These are phyloP conservation scores for Leavenworthia alabamica DNA, from an alignment of 345 rosid species.

Conservation along the genomic window DNA sequence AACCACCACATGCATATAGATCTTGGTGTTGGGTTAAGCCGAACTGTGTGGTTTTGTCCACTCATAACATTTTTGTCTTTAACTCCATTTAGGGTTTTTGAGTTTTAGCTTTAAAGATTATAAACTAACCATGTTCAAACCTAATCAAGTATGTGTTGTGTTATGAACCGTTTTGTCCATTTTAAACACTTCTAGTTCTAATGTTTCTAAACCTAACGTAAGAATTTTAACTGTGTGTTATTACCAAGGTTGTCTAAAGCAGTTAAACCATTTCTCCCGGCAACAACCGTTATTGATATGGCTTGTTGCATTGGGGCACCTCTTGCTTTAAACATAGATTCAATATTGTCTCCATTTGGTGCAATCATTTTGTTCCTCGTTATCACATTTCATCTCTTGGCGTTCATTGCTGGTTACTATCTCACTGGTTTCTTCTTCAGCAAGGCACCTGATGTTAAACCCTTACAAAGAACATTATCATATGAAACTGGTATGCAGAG, in stretches of 20 bases:
- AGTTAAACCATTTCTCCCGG: constrained; percentile 72
- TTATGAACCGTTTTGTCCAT: background rate
- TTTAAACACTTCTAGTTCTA: background rate
- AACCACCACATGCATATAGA: background rate
- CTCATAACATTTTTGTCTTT: too few relatives aligned
- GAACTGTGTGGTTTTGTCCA: too few relatives aligned
- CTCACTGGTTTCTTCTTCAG: constrained; percentile 51
- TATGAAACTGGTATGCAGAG: constrained; percentile 98
- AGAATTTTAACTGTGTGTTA: constrained; percentile 41
- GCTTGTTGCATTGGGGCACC: constrained; percentile 93
- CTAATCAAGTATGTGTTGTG: too few relatives aligned
- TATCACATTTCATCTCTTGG: constrained; percentile 65
- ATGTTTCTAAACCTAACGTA: background rate
- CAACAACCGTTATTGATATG: constrained; percentile 66
- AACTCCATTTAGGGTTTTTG: too few relatives aligned
- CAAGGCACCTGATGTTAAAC: constrained; percentile 50
- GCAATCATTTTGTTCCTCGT: constrained; percentile 46
- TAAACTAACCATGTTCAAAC: too few relatives aligned
- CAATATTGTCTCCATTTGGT: constrained; percentile 79
- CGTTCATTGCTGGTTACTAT: constrained; percentile 68
- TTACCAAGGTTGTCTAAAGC: constrained; percentile 59
- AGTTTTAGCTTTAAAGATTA: too few relatives aligned
- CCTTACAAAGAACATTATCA: constrained; percentile 83
- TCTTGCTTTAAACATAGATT: constrained; percentile 66
- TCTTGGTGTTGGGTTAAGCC: too few relatives aligned